Evolutionary conservation across 352 stramenopile species (phyloP), one percentile per base, ranked within the genome.

Genomic region (Globisporangium okanoganense): DNA sequence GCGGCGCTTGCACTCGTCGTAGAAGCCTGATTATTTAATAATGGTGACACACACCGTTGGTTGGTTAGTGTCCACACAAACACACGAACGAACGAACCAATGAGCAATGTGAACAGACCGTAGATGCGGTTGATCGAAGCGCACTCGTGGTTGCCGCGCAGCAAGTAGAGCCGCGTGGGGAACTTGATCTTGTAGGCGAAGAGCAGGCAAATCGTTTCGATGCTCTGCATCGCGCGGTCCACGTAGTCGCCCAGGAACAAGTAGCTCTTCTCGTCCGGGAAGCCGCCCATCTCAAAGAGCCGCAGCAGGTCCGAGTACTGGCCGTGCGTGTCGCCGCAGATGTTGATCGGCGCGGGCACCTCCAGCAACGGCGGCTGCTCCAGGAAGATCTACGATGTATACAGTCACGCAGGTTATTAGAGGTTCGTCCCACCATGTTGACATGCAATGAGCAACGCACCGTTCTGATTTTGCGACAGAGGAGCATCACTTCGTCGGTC

Each of bases 231-330:
- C 56, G 94, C 89, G 2, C 90, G 87, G 48, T 96, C 89, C 36
- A 94, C 85, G 56, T 93, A 96, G 63, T 96, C 87, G 5, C 81
- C 82, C 38, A 92, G 80, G 62, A 92, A 92, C 49, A 89, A 71
- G 71, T 89, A 90, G 66, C 82, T 92, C 49, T 78, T 75, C 66
- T 90, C 79, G 9, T 93, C 90, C 20, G 85, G 90, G 69, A 98
- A 97, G 38, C 90, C 85, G 57, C 81, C 83, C 63, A 87, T 88
- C 47, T 88, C 77, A 52, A 99, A 99, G 24, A 99, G 78, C 66
- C 99, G 95, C 63, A 98, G 82, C 24, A 99, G 76, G 72, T 99
- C 97, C 78, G 98, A 96, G 72, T 98, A 99, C 79, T 99, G 97
- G 33, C 95, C 87, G 65, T 99, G 96, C 65, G 99, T 94, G 73